Evolutionary conservation across 108 stramenopile genomes (phyloP).

Genomic region (Fragilariopsis cylindrus): DNA sequence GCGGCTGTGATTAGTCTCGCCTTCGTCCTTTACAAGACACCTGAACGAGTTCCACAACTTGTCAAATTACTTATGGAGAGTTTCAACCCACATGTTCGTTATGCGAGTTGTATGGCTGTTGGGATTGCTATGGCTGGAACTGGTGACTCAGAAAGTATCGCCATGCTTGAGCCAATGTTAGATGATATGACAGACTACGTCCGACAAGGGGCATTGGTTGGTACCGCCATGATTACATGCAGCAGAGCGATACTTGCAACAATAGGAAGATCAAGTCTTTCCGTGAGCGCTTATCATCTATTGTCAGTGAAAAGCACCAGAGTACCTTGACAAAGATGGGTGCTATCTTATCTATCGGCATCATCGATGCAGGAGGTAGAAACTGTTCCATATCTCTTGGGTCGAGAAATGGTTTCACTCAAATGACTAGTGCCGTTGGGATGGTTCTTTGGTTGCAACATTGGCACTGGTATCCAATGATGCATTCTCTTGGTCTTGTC

Average conservation of each 20-base stretch:
- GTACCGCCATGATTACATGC: constrained; percentile 99
- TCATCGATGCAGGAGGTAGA: constrained; percentile 97
- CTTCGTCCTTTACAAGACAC: constrained; percentile 96
- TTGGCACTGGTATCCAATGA: constrained; percentile 99
- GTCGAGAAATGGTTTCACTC: constrained; percentile 93
- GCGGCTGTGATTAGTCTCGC: constrained; percentile 97
- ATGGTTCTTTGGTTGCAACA: constrained; percentile 96
- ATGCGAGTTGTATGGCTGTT: constrained; percentile 98
- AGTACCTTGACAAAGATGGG: constrained; percentile 98
- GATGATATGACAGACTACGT: constrained; percentile 98
- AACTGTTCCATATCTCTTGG: constrained; percentile 90
- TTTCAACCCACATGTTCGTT: constrained; percentile 99
- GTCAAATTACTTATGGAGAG: constrained; percentile 95
- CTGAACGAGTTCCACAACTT: constrained; percentile 91
- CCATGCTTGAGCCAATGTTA: constrained; percentile 98
- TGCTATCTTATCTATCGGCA: constrained; percentile 95
- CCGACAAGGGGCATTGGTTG: constrained; percentile 96
- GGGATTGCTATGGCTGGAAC: constrained; percentile 98
- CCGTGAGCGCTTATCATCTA: constrained; percentile 77
- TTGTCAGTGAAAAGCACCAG: constrained; percentile 93
- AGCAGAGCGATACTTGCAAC: constrained; percentile 88
- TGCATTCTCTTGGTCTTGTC: constrained; percentile 96
- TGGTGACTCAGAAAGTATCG: constrained; percentile 90
- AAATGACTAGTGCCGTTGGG: constrained; percentile 94
- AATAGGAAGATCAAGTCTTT: constrained; percentile 82